Evolutionary conservation across 116 monocot species (phyloP).

Genomic region (Papilionanthe hybrid): DNA sequence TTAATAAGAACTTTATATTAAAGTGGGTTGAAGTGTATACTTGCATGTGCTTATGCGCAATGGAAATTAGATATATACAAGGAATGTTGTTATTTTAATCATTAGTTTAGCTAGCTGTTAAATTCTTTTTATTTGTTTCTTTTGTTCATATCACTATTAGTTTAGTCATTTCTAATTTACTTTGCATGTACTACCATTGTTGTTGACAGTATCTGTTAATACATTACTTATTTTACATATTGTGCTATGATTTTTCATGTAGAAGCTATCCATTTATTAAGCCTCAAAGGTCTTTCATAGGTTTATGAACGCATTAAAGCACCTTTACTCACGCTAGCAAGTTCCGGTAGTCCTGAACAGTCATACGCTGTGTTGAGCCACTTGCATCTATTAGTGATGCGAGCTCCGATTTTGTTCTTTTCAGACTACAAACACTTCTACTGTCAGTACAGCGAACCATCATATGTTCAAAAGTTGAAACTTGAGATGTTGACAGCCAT

Average conservation of each 20-base stretch:
- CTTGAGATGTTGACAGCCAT: slow-evolving; percentile 99
- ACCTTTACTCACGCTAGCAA: slow-evolving; percentile 89
- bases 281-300: slow-evolving; percentile 23
- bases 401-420: slow-evolving; percentile 93
- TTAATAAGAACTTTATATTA: too few relatives aligned
- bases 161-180: not conserved
- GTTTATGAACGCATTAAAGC: slow-evolving; percentile 99
- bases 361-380: slow-evolving; percentile 96
- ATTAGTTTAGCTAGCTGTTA: not conserved
- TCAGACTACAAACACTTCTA: slow-evolving; percentile 98
- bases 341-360: slow-evolving; percentile 90
- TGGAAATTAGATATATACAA: not conserved
- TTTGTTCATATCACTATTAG: not conserved
- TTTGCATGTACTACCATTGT: not conserved
- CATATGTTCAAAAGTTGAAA: slow-evolving; percentile 95
- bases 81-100: not conserved
- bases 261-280: not conserved
- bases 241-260: not conserved
- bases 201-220: not conserved
- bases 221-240: not conserved
- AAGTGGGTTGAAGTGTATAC: not conserved
- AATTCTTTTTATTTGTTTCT: not conserved
- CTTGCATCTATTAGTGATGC: slow-evolving; percentile 91
- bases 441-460: slow-evolving; percentile 91
- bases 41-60: not conserved